Percentiles rank a stretch among this genome's conserved stretches.
Evolutionary conservation across 768 basidiomycete genomes (phyloP).

Genomic region (Boletus vermiculosoides): DNA sequence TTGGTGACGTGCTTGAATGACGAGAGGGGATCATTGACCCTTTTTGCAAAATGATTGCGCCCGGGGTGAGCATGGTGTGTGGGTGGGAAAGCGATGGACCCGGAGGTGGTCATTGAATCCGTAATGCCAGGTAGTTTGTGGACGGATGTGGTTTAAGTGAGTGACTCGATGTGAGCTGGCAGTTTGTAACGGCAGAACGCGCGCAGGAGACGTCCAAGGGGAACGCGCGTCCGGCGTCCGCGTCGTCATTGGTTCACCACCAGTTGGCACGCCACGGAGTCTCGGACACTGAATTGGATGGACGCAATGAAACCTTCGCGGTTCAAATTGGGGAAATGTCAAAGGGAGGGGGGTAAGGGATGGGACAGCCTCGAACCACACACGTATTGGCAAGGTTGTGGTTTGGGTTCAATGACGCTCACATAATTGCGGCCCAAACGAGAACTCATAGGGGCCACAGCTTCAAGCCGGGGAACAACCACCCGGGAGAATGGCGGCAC

Average conservation of each 20-base stretch:
- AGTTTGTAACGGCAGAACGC: slow-evolving; percentile 3
- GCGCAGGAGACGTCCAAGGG: background rate
- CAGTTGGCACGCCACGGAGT: slow-evolving; percentile 24
- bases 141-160: slow-evolving; percentile 14
- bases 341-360: background rate
- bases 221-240: background rate
- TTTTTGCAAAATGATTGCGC: slow-evolving; percentile 22
- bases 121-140: slow-evolving; percentile 3
- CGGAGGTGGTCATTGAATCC: slow-evolving; percentile 8
- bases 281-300: slow-evolving; percentile 32
- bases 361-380: slow-evolving; percentile 11
- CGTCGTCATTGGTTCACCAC: slow-evolving; percentile 1
- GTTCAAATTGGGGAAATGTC: slow-evolving; percentile 4
- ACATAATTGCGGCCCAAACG: background rate
- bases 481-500: slow-evolving; percentile 16
- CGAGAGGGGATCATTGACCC: slow-evolving; percentile 14
- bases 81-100: slow-evolving; percentile 15
- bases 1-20: slow-evolving; percentile 16
- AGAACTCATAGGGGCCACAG: slow-evolving; percentile 11
- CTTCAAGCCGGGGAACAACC: slow-evolving; percentile 1
- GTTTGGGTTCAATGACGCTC: slow-evolving; percentile 7
- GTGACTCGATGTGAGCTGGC: slow-evolving; percentile 14
- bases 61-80: slow-evolving; percentile 14
- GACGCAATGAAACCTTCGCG: slow-evolving; percentile 29
- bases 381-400: slow-evolving; percentile 1